Evolutionary conservation across 371 early-diverging fungal species (phyloP).

Genomic region (Synchytrium microbalum): DNA sequence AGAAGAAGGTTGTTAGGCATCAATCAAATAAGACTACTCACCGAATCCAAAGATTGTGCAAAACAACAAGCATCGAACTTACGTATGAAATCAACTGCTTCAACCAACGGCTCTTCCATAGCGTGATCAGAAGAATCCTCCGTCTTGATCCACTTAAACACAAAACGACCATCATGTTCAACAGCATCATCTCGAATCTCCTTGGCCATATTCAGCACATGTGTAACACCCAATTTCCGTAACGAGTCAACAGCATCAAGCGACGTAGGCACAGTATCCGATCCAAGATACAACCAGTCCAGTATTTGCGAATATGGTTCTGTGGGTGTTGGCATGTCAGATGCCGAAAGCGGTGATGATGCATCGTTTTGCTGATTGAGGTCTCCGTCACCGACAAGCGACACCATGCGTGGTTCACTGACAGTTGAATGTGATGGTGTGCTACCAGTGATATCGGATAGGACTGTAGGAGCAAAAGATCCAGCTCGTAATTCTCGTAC

Average conservation of each 20-base stretch:
- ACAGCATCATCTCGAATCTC: slow-evolving; percentile 25
- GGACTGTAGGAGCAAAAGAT: neutral
- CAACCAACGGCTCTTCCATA: slow-evolving; percentile 29
- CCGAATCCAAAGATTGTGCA: neutral
- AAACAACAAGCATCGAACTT: neutral
- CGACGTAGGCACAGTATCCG: slow-evolving; percentile 30
- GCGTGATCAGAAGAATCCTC: slow-evolving; percentile 34
- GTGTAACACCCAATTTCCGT: slow-evolving; percentile 34
- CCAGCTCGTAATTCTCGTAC: neutral
- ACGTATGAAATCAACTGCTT: slow-evolving; percentile 37
- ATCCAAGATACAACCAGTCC: slow-evolving; percentile 31
- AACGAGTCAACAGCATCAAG: slow-evolving; percentile 24
- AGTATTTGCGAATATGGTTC: slow-evolving; percentile 24
- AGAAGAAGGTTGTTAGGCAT: slow-evolving; percentile 1
- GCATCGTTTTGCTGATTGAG: neutral
- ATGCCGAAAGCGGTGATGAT: slow-evolving; percentile 3
- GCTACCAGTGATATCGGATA: neutral
- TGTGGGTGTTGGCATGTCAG: slow-evolving; percentile 12
- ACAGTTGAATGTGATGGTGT: neutral
- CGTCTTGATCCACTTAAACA: slow-evolving; percentile 24
- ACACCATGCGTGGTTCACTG: neutral
- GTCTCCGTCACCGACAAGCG: neutral
- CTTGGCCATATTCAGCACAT: slow-evolving; percentile 43
- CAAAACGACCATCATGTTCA: slow-evolving; percentile 17
- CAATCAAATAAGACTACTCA: neutral